Percentiles rank a stretch among this genome's conserved stretches.
Conservation (phyloP, 768 basidiomycete species). For the Leccinum incarnatum region DNA sequence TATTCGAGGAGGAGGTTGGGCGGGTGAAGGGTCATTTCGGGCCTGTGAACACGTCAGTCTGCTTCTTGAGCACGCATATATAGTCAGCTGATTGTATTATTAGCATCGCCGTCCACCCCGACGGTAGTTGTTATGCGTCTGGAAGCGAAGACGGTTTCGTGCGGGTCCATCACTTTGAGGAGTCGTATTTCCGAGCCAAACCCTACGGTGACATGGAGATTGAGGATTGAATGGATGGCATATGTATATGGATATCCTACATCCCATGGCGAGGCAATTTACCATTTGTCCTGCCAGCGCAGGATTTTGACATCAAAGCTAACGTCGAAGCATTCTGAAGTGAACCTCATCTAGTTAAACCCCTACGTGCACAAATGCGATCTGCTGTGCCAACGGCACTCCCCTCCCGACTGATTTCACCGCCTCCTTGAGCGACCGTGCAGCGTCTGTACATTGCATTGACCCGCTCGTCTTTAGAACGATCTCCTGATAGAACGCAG, state of each 20-base stretch:
- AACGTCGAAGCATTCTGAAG: neutral
- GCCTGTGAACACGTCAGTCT: conserved; percentile 88
- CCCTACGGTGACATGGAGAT: conserved; percentile 90
- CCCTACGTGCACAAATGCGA: conserved; percentile 30
- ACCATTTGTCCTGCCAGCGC: neutral
- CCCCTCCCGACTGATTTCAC: conserved; percentile 10
- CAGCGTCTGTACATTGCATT: conserved; percentile 16
- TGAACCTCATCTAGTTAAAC: conserved; percentile 9
- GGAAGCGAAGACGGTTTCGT: conserved; percentile 97
- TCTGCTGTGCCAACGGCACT: conserved; percentile 23
- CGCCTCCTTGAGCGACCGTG: conserved; percentile 19
- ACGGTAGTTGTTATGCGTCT: conserved; percentile 84
- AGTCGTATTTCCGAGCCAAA: conserved; percentile 87
- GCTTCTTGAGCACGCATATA: neutral
- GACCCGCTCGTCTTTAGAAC: conserved; percentile 10
- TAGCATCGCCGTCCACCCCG: conserved; percentile 91
- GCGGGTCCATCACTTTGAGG: conserved; percentile 90
- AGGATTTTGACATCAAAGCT: neutral
- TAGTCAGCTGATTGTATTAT: conserved; percentile 7
- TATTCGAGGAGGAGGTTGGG: conserved; percentile 96
- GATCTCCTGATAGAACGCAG: conserved; percentile 23
- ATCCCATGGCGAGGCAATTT: conserved; percentile 7
- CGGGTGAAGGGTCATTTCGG: conserved; percentile 98
- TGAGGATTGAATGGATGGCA: conserved; percentile 42
- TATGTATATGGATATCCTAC: conserved; percentile 8